Base-by-base conservation (phyloP, 768 basidiomycete species). In the Strobilomyces confusus region DNA sequence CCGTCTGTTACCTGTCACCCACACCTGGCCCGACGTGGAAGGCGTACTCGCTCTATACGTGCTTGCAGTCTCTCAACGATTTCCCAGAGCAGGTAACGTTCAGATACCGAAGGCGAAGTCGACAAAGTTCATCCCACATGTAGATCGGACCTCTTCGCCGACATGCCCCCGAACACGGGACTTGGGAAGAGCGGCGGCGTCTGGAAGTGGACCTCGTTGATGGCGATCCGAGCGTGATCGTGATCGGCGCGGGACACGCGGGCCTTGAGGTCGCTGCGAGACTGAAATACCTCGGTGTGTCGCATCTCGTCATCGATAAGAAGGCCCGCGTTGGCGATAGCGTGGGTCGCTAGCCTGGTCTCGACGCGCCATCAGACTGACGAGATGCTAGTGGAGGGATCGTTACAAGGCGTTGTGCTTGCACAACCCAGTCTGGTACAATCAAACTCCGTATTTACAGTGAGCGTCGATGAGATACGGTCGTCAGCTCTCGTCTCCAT, bases 211-310 rank as follows among this genome's bases (percentile, higher is more conserved):
- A 77, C 26, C 84, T 83, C 58, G 68, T 66, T 30, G 76, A 75
- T 19, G 63, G 58, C 9, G 74, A 77, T 36, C 84, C 85, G 0
- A 75, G 74, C 2, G 87, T 86, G 11, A 64, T 89, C 29, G 71
- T 88, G 22, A 69, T 87, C n/a, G 83, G 85, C 12, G 85, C 77
- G 0, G 86, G 85, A 0, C 88, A 89, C 51, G 79, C 77, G 56
- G 89, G 87, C 2, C 68, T 92, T 26, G 80, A 77, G 37, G 63
- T 81, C 2, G 86, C 87, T 0, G 84, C 85, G 2, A 74, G 85
- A n/a, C 70, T 91, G 49, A 83, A 83, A 60, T 73, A 72, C 38
- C 69, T 88, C 22, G 81, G 78, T n/a, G 68, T 90, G 13, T 60
- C 72, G 1, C 70, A 77, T n/a, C n/a, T n/a, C n/a, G n/a, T n/a